Base-by-base conservation (phyloP, 805 yeast genomes). In the Wickerhamiella parazyma region DNA sequence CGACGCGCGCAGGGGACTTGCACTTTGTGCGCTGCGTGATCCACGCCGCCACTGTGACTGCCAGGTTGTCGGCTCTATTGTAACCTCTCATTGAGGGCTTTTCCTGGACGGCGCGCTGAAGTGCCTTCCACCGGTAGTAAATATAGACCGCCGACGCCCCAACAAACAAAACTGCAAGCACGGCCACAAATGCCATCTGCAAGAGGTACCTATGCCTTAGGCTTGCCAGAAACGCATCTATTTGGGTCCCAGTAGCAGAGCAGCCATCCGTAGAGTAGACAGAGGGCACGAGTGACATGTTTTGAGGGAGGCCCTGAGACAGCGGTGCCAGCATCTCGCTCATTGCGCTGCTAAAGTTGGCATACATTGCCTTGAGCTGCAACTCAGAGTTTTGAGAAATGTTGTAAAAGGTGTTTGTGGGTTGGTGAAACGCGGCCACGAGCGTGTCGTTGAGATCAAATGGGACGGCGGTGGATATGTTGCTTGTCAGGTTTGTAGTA, bases 91-190 rank as follows among this genome's bases (percentile, higher is more conserved):
- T 28, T n/a, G 31, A 28, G 14, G 31, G 16, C 16, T 28, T 28
- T 28, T 28, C 31, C n/a, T 28, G 16, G 16, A 28, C 31, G 12
- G 31, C 31, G 6, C 14, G 14, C 14, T n/a, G 12, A 11, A 28
- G 31, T 14, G 6, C 14, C 31, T 28, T 28, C 50, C 51, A 51
- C 21, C 33, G 11, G 25, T 29, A 48, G 20, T 36, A 41, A 24
- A 46, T 46, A 33, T 44, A 39, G 10, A 42, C 28, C 7, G 42
- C 40, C n/a, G 36, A 25, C 1, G 44, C 41, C 3, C 48, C 19
- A 20, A 36, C 16, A 10, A 45, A 24, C 21, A 46, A 11, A 2
- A 46, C 39, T 3, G 51, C 52, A 10, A 48, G 36, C 14, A 36
- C 18, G 4, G 41, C 33, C 17, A 48, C 36, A 11, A 41, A 35